Evolutionary conservation across 495 filamentous ascomycete genomes (phyloP), one percentile per base, ranked within the genome.

Genomic region (Neurospora sublineolata): DNA sequence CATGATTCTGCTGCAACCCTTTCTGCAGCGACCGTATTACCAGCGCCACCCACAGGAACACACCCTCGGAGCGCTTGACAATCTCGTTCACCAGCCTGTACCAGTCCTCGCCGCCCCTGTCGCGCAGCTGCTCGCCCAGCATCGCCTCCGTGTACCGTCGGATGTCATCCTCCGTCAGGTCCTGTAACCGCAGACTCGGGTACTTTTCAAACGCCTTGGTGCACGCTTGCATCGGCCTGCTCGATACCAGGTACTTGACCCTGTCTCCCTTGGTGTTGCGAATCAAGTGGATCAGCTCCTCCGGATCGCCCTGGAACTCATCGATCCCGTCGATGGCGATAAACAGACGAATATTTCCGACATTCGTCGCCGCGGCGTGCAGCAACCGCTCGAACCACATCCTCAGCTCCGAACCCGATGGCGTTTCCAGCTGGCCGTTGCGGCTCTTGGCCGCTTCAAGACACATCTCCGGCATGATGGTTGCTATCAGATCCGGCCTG

Each of bases 301-400:
- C 68, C 7, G 36, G 71, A 42, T 76, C 69, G 4, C 76, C 82
- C 2, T 79, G 70, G 70, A 75, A 83, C 68, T 86, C 84, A 67
- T 85, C 84, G 0, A 86, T 74, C 2, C 83, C 84, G 72, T 87
- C 86, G 40, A 87, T 81, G 4, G 67, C 67, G 46, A 86, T 82
- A 58, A 87, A 80, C 38, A 68, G 10, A 6, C 33, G n/a, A 3
- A 68, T 11, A 14, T 68, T 40, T 6, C 36, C 36, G 14, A 37
- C 23, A 12, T 14, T 42, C 18, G 33, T 68, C n/a, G 67, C 52
- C 52, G 52, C 18, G 12, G 52, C 52, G 27, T 64, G 38, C 38
- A 68, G n/a, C 8, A 68, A 8, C 4, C 67, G 67, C 20, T 68
- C 38, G 33, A 68, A 68, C 67, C 67, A 68, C 11, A 37, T 27